Evolutionary conservation across 345 rosid species (phyloP).

Genomic region (Limnanthes douglasii): DNA sequence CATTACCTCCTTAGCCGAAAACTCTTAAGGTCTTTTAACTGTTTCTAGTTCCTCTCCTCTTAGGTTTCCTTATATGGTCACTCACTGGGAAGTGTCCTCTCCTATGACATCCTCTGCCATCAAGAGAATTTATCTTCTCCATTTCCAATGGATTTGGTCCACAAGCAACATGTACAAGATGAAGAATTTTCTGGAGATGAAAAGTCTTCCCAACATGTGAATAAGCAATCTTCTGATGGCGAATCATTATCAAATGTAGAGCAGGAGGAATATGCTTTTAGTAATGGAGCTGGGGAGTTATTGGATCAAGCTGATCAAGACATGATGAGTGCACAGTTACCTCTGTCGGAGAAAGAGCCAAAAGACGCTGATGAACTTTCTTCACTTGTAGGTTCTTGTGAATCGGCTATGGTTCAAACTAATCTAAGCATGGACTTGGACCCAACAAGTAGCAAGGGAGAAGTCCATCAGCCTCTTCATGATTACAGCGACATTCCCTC

Average conservation of each 20-base stretch:
- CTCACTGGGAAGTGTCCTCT: slow-evolving; percentile 96
- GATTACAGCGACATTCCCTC: slow-evolving; percentile 10
- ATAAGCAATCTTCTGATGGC: slow-evolving; percentile 14
- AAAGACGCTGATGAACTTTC: slow-evolving; percentile 16
- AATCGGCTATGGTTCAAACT: slow-evolving; percentile 14
- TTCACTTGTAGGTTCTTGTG: slow-evolving; percentile 7
- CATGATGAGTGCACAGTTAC: slow-evolving; percentile 12
- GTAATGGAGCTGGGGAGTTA: slow-evolving; percentile 11
- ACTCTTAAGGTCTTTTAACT: too few species aligned
- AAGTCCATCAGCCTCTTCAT: slow-evolving; percentile 10
- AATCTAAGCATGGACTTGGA: slow-evolving; percentile 9
- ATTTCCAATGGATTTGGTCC: slow-evolving; percentile 66
- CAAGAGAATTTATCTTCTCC: slow-evolving; percentile 75
- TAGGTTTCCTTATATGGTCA: slow-evolving; percentile 93
- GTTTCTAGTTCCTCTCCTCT: too few species aligned
- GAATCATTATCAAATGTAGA: slow-evolving; percentile 13
- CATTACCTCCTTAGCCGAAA: too few species aligned
- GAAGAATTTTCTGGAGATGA: slow-evolving; percentile 21
- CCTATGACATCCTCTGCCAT: slow-evolving; percentile 95
- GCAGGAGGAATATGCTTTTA: slow-evolving; percentile 11
- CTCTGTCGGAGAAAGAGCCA: slow-evolving; percentile 10
- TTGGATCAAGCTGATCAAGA: slow-evolving; percentile 16
- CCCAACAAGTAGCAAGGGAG: slow-evolving; percentile 16
- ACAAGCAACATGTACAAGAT: slow-evolving; percentile 27
- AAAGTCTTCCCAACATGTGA: slow-evolving; percentile 8